Evolutionary conservation across 352 stramenopile genomes (phyloP).

Genomic region (Phytophthora tentaculata): DNA sequence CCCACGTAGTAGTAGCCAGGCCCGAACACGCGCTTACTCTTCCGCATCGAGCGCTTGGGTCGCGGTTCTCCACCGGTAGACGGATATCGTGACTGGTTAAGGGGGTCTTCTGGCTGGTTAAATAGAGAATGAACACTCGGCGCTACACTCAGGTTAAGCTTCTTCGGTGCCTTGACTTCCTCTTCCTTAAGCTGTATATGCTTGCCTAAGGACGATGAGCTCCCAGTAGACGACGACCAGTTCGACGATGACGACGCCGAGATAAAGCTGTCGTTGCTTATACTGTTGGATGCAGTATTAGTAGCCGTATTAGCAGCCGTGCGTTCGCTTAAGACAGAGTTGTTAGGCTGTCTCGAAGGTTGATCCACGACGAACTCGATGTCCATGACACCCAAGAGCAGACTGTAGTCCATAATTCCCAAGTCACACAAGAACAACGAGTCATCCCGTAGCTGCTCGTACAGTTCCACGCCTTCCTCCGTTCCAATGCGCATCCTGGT

Average conservation of each 20-base stretch:
- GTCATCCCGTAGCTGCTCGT: slow-evolving; percentile 73
- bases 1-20: slow-evolving; percentile 91
- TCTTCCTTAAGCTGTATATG: slow-evolving; percentile 23
- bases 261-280: slow-evolving; percentile 54
- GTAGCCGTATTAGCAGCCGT: slow-evolving; percentile 29
- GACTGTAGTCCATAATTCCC: slow-evolving; percentile 92
- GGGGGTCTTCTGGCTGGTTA: slow-evolving; percentile 21
- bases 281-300: slow-evolving; percentile 21
- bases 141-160: slow-evolving; percentile 17
- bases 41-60: slow-evolving; percentile 60
- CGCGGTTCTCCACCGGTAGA: slow-evolving; percentile 26
- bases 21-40: slow-evolving; percentile 81
- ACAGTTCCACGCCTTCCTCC: slow-evolving; percentile 61
- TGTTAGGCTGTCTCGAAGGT: slow-evolving; percentile 39
- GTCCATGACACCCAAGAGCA: slow-evolving; percentile 87
- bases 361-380: slow-evolving; percentile 85
- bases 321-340: slow-evolving; percentile 28
- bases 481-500: slow-evolving; percentile 81
- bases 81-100: slow-evolving; percentile 32
- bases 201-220: slow-evolving; percentile 25
- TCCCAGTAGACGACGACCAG: slow-evolving; percentile 31
- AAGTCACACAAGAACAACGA: slow-evolving; percentile 76
- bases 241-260: slow-evolving; percentile 40
- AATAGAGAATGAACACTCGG: slow-evolving; percentile 47
- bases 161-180: slow-evolving; percentile 12